A percentile compares a stretch with the other conserved stretches of the same genome.
phyloP scores from a whole-genome alignment of 73 alveolate species.

The Durusdinium trenchii region DNA sequence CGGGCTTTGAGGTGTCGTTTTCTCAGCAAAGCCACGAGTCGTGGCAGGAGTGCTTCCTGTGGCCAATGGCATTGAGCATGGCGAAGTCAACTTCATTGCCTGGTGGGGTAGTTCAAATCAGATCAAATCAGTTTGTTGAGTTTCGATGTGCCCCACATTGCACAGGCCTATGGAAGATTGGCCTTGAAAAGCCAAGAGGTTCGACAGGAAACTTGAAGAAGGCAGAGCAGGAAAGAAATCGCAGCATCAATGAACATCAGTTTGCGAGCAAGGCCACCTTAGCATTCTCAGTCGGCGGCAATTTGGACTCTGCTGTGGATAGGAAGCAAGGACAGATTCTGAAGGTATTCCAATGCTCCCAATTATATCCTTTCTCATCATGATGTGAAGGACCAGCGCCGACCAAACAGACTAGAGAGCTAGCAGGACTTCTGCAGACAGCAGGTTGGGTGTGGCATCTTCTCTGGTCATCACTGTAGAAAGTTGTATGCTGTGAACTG shows the following conservation, averaged over 20 bases:
- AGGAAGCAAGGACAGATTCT: constrained; percentile 49
- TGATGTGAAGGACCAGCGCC: constrained; percentile 82
- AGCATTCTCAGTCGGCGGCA: constrained; percentile 48
- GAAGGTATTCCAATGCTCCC: neutral
- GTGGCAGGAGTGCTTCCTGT: neutral
- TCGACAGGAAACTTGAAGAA: constrained; percentile 37
- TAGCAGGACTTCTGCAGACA: constrained; percentile 81
- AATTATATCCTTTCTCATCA: no score
- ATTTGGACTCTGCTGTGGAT: constrained; percentile 61
- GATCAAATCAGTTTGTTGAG: no score
- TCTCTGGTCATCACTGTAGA: no score
- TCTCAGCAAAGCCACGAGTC: no score
- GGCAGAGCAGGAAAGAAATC: neutral
- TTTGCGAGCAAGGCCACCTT: neutral
- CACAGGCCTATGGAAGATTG: constrained; percentile 76
- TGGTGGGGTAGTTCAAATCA: neutral
- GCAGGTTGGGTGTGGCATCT: constrained; percentile 64
- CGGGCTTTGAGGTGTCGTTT: neutral
- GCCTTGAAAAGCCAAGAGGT: constrained; percentile 64
- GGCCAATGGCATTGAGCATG: constrained; percentile 81
- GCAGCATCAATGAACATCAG: no score
- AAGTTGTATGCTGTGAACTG: no score
- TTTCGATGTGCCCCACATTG: no score
- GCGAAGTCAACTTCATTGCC: constrained; percentile 85
- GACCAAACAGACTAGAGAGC: constrained; percentile 22